Base-by-base conservation (phyloP, 1,284 basidiomycete genomes). In the Boletus mariae region DNA sequence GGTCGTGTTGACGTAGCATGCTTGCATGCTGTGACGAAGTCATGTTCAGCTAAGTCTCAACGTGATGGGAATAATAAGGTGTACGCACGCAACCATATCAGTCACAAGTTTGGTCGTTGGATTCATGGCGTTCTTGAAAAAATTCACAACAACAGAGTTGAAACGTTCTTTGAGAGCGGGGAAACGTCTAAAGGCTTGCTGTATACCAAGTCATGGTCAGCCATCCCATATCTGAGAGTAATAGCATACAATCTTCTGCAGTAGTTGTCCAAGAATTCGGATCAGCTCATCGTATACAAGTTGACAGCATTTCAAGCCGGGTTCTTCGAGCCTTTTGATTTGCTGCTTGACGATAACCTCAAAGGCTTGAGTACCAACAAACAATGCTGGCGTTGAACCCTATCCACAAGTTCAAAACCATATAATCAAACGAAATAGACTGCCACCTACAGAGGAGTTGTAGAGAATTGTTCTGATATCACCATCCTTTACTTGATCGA, bases 301-400 rank as follows among this genome's bases (percentile, higher is more conserved):
- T 60, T 94, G 86, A 63, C 92, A 95, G 67, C 96, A 98, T 69
- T 95, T 95, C 64, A 98, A 73, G 56, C 84, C 80, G 4, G 96
- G 96, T 12, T 98, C 96, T 67, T 98, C 96, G 49, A 99, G 76
- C 45, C 96, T 84, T 72, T 94, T 90, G 71, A 99, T 99, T 73
- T 99, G 96, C 70, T 98, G 93, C 77, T 98, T 99, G 63, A 98
- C 93, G 63, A 98, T 98, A 55, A 95, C 90, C 70, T 98, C 95
- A 62, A 98, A 98, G 1, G 96, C 96, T 55, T 91, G 87, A 0
- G 96, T 96, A 20, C 94, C 94, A 47, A 98, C 95, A 68, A 99
- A 98, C 15, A 99, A 79, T 0, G 95, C 87, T 25, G 96, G 96
- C 6, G 94, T 96, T 5, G 94, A 97, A 69, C 96, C 96, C 89